phyloP scores from a whole-genome alignment of 2,329 filamentous ascomycete genomes.

The Zasmidium cellare region DNA sequence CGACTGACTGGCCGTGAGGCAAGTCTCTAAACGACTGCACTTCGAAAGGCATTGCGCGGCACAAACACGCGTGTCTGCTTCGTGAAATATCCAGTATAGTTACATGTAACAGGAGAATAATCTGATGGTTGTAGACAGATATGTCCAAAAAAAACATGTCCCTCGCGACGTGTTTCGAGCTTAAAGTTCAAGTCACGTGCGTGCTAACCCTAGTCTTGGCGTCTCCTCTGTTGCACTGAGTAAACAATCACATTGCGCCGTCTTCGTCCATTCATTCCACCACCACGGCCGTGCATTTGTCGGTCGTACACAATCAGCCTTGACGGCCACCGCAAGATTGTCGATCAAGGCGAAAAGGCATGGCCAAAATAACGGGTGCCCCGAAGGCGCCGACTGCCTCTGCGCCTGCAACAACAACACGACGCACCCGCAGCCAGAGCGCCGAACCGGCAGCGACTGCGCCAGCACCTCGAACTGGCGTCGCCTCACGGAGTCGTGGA shows the following conservation, averaged over 20 bases:
- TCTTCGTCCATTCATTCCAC: not conserved
- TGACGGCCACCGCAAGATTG: no score
- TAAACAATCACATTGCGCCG: not conserved
- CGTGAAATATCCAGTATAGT: no score
- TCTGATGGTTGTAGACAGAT: no score
- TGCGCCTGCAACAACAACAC: conserved; percentile 15
- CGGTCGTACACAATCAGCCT: no score
- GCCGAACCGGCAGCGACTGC: conserved; percentile 31
- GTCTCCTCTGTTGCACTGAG: not conserved
- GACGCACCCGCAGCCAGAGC: conserved; percentile 42
- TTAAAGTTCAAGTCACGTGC: not conserved
- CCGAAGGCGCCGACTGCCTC: not conserved
- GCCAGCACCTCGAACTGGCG: not conserved
- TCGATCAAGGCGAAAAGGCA: not conserved
- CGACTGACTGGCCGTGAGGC: no score
- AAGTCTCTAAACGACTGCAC: no score
- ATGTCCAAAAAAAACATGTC: not conserved
- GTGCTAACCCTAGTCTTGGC: not conserved
- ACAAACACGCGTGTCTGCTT: not conserved
- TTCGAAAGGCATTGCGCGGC: not conserved
- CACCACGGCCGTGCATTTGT: no score
- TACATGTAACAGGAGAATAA: no score
- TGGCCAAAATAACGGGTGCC: conserved; percentile 1
- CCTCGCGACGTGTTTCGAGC: not conserved
- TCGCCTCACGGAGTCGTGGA: not conserved